A percentile compares a stretch with the other conserved stretches of the same genome.
Evolutionary conservation across 2,329 filamentous ascomycete species (phyloP).

Genomic region (Huntiella decipiens): DNA sequence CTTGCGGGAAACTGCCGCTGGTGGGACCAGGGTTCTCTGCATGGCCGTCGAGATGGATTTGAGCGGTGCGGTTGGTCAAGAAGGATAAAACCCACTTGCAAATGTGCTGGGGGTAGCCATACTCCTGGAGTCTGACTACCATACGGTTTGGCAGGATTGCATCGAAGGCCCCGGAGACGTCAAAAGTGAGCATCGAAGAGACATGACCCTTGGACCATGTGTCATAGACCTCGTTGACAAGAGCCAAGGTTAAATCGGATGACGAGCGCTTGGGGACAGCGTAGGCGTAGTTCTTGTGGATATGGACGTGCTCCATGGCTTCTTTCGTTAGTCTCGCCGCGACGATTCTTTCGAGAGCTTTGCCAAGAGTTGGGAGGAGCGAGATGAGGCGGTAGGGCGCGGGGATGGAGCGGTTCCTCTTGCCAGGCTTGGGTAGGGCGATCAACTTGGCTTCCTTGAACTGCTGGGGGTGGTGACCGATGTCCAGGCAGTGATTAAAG

Average conservation of each 20-base stretch:
- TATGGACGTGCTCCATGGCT: slow-evolving; percentile 12
- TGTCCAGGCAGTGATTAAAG: not conserved
- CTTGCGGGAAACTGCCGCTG: not conserved
- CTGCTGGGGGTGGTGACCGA: not conserved
- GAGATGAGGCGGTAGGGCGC: slow-evolving; percentile 15
- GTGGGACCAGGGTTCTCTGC: no score
- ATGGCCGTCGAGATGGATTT: no score
- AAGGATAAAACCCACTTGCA: no score
- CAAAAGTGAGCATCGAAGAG: not conserved
- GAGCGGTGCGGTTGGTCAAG: no score
- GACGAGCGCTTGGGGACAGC: slow-evolving; percentile 14
- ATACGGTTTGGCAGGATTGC: not conserved
- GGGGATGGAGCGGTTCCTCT: slow-evolving; percentile 12
- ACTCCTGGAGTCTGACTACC: not conserved
- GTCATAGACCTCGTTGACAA: slow-evolving; percentile 7
- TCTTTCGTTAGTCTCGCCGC: slow-evolving; percentile 13
- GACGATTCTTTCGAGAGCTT: slow-evolving; percentile 15
- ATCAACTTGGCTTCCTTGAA: not conserved
- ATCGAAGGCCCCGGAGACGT: not conserved
- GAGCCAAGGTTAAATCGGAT: slow-evolving; percentile 12
- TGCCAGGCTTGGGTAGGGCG: slow-evolving; percentile 4
- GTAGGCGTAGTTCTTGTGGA: slow-evolving; percentile 13
- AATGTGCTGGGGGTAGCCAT: slow-evolving; percentile 2
- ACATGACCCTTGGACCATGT: not conserved
- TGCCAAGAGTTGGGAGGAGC: slow-evolving; percentile 15